Conservation (phyloP, 2,329 filamentous ascomycete species). For the Calonectria naviculata region DNA sequence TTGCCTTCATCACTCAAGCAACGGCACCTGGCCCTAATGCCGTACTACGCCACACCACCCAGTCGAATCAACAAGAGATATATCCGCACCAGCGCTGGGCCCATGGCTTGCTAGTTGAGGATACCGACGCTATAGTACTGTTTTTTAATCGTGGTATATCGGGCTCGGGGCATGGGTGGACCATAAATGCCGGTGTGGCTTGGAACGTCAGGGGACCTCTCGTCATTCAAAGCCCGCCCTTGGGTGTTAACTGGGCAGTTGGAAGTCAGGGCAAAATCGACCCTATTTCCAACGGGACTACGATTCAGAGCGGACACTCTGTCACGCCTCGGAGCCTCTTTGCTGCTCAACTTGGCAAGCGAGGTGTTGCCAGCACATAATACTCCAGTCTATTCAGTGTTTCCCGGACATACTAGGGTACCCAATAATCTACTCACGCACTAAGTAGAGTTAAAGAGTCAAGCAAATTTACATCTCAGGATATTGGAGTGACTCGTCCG, state of each 20-base stretch:
- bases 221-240: conserved; percentile 28
- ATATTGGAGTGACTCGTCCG: no score
- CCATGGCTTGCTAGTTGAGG: conserved; percentile 33
- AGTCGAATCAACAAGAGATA: conserved; percentile 26
- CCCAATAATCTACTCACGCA: no score
- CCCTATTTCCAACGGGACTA: conserved; percentile 22
- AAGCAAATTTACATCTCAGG: no score
- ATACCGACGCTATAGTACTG: background rate
- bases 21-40: conserved; percentile 30
- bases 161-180: conserved; percentile 35
- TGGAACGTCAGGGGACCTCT: conserved; percentile 28
- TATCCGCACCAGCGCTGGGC: conserved; percentile 39
- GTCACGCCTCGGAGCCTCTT: conserved; percentile 31
- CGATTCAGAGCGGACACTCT: background rate
- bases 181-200: conserved; percentile 35
- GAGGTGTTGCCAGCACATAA: background rate
- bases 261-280: conserved; percentile 12
- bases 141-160: conserved; percentile 27
- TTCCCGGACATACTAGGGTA: no score
- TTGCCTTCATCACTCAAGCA: conserved; percentile 29
- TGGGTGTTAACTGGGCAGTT: conserved; percentile 37
- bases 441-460: no score
- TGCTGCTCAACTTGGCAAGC: conserved; percentile 16
- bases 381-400: no score
- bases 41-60: conserved; percentile 26